Evolutionary conservation across 208 protist genomes (phyloP), one percentile per base, ranked within the genome.

Genomic region (Histomonas meleagridis): DNA sequence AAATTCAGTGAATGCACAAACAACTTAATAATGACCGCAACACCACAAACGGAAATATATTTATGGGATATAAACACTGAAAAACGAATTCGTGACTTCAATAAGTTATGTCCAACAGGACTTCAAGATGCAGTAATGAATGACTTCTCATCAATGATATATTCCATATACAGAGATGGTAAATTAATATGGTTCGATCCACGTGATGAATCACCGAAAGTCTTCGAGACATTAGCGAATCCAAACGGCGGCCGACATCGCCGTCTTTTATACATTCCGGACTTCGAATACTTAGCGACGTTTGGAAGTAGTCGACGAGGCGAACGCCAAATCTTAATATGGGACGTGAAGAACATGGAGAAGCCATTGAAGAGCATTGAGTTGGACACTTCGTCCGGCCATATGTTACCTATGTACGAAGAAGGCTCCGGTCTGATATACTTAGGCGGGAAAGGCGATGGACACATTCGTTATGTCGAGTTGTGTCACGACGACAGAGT

Each of bases 371-470:
- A 91, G 38, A 49, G 16, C 18, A 46, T 69, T 32, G 86, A 91
- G 46, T 46, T 91, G 1, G 86, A 91, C 26, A 60, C 32, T 21
- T 9, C 53, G 14, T 26, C 53, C 16, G 35, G 49, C 16, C 28
- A 35, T 49, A 16, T 91, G 0, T 43, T 69, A 43, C 86, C 86
- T 55, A 69, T 69, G 49, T 91, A 69, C 55, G 86, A 91, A 60
- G 55, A 91, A 60, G 86, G 55, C n/a, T 12, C 32, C 16, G 86
- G 86, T 38, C 4, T 91, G 40, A 69, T 91, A 10, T 91, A 91
- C 40, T 65, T 65, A 12, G 55, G 53, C 18, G 86, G 86, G 4
- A 91, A 91, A 35, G 86, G 86, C 69, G 86, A 91, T 32, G 86
- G 86, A 12, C 28, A 91, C 40, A 60, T 91, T 28, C 28, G n/a